Evolutionary conservation across 2,329 filamentous ascomycete species (phyloP).

Genomic region (Colletotrichum tabaci): DNA sequence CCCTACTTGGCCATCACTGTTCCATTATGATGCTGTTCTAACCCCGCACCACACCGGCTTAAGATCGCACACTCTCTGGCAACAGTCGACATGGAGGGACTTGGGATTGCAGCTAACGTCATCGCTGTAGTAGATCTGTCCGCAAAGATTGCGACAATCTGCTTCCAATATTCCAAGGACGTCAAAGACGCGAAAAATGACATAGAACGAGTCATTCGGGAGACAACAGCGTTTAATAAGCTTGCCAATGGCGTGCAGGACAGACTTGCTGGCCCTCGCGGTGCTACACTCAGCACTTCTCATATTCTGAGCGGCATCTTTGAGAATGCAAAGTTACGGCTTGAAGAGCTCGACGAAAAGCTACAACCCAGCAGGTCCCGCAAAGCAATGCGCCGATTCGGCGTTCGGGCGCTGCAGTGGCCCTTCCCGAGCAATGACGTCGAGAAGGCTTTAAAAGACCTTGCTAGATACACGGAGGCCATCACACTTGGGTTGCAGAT

Average conservation of each 20-base stretch:
- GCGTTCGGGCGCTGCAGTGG: slow-evolving; percentile 56
- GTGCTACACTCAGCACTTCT: slow-evolving; percentile 47
- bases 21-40: no score
- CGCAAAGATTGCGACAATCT: slow-evolving; percentile 53
- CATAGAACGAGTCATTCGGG: slow-evolving; percentile 51
- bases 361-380: slow-evolving; percentile 45
- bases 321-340: slow-evolving; percentile 41
- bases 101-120: slow-evolving; percentile 53
- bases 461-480: slow-evolving; percentile 48
- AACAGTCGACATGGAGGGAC: slow-evolving; percentile 44
- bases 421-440: slow-evolving; percentile 55
- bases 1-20: no score
- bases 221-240: slow-evolving; percentile 46
- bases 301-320: slow-evolving; percentile 45
- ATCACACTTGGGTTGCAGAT: slow-evolving; percentile 52
- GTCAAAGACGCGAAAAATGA: slow-evolving; percentile 51
- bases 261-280: slow-evolving; percentile 49
- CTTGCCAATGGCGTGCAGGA: slow-evolving; percentile 46
- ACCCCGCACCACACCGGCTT: no score
- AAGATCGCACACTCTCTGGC: no score
- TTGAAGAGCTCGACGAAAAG: slow-evolving; percentile 46
- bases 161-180: slow-evolving; percentile 53
- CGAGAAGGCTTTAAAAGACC: slow-evolving; percentile 47
- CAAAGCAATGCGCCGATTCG: slow-evolving; percentile 51
- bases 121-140: slow-evolving; percentile 56